Conservation (phyloP, 352 stramenopile species). For the Pythium oligandrum region DNA sequence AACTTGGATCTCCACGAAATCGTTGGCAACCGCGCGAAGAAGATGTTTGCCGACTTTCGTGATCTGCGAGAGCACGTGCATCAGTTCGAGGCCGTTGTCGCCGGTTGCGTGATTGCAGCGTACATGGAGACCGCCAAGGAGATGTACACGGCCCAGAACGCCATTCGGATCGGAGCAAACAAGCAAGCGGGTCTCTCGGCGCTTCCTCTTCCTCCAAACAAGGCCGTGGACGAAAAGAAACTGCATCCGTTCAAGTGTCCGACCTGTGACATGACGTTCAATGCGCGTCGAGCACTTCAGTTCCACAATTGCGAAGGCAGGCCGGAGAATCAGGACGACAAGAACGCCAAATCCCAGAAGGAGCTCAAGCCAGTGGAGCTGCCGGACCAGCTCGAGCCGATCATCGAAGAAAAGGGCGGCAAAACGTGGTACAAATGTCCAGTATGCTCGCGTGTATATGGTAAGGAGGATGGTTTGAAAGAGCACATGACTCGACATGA, state of each 20-base stretch:
- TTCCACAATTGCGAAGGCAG: constrained; percentile 78
- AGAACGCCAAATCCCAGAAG: constrained; percentile 23
- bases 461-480: constrained; percentile 57
- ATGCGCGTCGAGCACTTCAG: constrained; percentile 75
- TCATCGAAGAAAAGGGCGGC: constrained; percentile 71
- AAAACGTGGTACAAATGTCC: constrained; percentile 87
- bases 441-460: constrained; percentile 73
- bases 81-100: constrained; percentile 91
- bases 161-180: constrained; percentile 56
- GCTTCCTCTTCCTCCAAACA: constrained; percentile 55
- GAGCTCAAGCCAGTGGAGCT: constrained; percentile 67
- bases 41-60: constrained; percentile 96
- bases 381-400: constrained; percentile 52
- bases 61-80: constrained; percentile 95
- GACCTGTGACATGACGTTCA: constrained; percentile 85
- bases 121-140: constrained; percentile 86
- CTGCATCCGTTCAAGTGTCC: constrained; percentile 79
- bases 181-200: constrained; percentile 46
- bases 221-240: constrained; percentile 85
- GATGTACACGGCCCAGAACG: constrained; percentile 81
- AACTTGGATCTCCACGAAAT: constrained; percentile 94
- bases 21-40: constrained; percentile 92
- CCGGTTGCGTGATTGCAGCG: constrained; percentile 82
- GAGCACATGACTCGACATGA: constrained; percentile 83
- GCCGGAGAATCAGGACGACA: constrained; percentile 18